Percentiles rank a stretch among this genome's conserved stretches.
Evolutionary conservation across 306 rosid species (phyloP).

Genomic region (Lotus japonicus): DNA sequence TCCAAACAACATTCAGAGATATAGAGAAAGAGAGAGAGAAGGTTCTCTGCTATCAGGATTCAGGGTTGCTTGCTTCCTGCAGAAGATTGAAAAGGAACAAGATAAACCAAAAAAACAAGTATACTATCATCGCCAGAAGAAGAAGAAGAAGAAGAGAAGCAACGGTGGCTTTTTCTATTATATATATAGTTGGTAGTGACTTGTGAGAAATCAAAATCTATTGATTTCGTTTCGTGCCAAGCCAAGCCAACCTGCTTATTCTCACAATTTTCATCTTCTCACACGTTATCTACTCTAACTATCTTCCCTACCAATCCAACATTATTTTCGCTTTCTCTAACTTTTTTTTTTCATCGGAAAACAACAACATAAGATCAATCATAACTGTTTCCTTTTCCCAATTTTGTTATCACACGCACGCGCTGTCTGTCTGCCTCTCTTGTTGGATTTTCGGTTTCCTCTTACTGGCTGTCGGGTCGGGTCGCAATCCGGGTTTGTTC

Average conservation of each 20-base stretch:
- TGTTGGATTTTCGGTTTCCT: not conserved
- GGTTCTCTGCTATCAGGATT: too few relatives aligned
- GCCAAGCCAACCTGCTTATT: constrained; percentile 42
- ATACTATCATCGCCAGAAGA: too few relatives aligned
- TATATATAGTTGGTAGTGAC: constrained; percentile 2
- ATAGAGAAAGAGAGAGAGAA: too few relatives aligned
- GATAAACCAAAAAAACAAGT: not conserved
- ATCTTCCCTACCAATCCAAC: constrained; percentile 7
- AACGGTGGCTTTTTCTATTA: constrained; percentile 2
- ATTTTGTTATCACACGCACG: too few relatives aligned
- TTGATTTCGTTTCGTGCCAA: constrained; percentile 41
- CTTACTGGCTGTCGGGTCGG: constrained; percentile 5
- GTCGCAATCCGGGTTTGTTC: constrained; percentile 10
- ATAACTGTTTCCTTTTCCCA: not conserved
- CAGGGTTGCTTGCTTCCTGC: constrained; percentile 50
- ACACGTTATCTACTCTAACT: constrained; percentile 49
- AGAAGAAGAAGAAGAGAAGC: not conserved
- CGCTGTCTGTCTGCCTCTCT: too few relatives aligned
- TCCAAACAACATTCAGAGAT: too few relatives aligned
- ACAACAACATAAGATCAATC: too few relatives aligned
- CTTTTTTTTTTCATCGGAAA: not conserved
- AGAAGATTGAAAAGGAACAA: too few relatives aligned
- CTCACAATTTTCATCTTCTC: constrained; percentile 28
- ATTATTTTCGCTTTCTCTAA: constrained; percentile 29
- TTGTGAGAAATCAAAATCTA: constrained; percentile 22